These are phyloP conservation scores for Picea glauca DNA, from an alignment of 75 land plant species.

Conservation along the genomic window DNA sequence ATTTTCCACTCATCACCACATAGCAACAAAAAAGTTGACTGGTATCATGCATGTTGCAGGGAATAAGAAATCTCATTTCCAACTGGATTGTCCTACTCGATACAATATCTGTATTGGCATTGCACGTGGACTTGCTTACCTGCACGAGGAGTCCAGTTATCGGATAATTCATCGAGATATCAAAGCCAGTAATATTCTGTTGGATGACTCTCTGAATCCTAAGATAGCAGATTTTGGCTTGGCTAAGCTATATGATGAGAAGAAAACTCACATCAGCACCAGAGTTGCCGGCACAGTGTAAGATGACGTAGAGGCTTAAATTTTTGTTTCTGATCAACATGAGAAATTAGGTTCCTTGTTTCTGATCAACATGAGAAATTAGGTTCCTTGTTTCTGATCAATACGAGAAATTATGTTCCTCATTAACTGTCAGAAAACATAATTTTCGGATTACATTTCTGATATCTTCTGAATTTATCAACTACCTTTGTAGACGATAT, in stretches of 20 bases:
- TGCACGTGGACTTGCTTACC: constrained; percentile 81
- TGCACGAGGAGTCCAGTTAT: constrained; percentile 81
- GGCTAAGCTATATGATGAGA: constrained; percentile 83
- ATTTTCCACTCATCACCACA: background rate
- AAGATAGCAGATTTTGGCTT: constrained; percentile 93
- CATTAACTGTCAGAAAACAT: too few relatives aligned
- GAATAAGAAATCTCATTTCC: background rate
- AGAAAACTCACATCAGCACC: constrained; percentile 86
- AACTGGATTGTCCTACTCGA: constrained; percentile 51
- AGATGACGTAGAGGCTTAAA: constrained; percentile 1
- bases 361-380: too few relatives aligned
- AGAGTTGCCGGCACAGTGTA: constrained; percentile 93
- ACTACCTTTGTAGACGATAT: too few relatives aligned
- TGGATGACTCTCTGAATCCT: constrained; percentile 68
- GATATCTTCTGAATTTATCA: too few relatives aligned
- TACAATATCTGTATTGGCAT: constrained; percentile 49
- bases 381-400: too few relatives aligned
- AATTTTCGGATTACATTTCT: too few relatives aligned
- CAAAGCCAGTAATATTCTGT: constrained; percentile 89
- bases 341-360: too few relatives aligned
- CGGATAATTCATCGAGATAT: constrained; percentile 86
- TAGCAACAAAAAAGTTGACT: background rate
- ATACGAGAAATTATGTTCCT: too few relatives aligned
- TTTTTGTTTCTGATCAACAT: too few relatives aligned
- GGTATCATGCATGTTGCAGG: constrained; percentile 5